A percentile compares a stretch with the other conserved stretches of the same genome.
Evolutionary conservation across 768 basidiomycete species (phyloP).

Genomic region (Panus rudis): DNA sequence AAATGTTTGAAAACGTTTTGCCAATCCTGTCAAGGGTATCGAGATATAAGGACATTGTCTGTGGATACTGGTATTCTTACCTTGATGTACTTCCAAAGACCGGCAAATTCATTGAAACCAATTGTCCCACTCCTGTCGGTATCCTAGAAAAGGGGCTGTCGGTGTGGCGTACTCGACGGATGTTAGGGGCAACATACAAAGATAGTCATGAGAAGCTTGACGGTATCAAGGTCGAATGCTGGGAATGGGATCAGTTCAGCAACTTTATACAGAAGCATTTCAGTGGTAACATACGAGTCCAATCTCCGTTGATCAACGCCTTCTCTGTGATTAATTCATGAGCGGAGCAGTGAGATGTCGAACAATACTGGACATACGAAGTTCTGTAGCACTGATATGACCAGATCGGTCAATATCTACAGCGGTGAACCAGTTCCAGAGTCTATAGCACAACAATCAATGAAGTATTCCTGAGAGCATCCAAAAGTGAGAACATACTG

Average conservation of each 20-base stretch:
- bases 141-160: conserved; percentile 33
- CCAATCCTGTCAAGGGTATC: conserved; percentile 53
- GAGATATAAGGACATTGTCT: no score
- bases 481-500: conserved; percentile 41
- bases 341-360: conserved; percentile 27
- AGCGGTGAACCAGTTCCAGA: conserved; percentile 67
- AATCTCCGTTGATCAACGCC: conserved; percentile 57
- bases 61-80: conserved; percentile 17
- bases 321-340: conserved; percentile 26
- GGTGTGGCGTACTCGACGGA: background rate
- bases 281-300: conserved; percentile 54
- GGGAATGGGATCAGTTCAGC: background rate
- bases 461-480: background rate
- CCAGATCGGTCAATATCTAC: conserved; percentile 70
- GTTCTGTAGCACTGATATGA: conserved; percentile 54
- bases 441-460: conserved; percentile 29
- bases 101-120: conserved; percentile 74
- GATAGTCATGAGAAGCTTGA: conserved; percentile 77
- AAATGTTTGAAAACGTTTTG: conserved; percentile 79
- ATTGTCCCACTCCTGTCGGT: conserved; percentile 73
- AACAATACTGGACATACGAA: conserved; percentile 49
- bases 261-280: background rate
- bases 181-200: conserved; percentile 45
- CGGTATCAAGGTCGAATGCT: conserved; percentile 84
- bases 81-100: conserved; percentile 81